Evolutionary conservation across 345 rosid species (phyloP), one percentile per base, ranked within the genome.

Genomic region (Limnanthes douglasii): DNA sequence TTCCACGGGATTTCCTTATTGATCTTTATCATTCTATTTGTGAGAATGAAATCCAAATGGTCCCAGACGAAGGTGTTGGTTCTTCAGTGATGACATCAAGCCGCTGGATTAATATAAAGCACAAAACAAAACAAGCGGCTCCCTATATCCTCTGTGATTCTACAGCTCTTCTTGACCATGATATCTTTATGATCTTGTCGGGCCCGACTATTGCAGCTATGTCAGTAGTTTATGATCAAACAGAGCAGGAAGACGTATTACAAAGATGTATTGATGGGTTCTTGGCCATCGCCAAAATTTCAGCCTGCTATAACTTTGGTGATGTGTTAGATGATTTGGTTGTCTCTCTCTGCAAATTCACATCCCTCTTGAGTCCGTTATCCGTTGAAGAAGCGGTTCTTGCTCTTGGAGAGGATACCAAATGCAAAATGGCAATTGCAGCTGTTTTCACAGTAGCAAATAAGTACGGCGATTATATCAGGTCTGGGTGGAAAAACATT

Each of bases 131-230:
- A 48, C 73, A 61, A 37, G 47, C 62, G 11, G 18, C 60, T 57
- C 72, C 85, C 7, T 79, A 64, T 48, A 69, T 79, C 18, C 17
- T 44, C 6, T 72, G 69, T 34, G 78, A 72, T 49, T 59, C 72
- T 11, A 48, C 47, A 45, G 66, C 63, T 2, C 35, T 43, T 54
- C 67, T 79, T 23, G 75, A 79, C 56, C 66, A 46, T 20, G 85
- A 74, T 49, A 79, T 79, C 75, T 72, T 79, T 59, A 31, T 47
- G 29, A 69, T 69, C 34, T 21, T 72, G 48, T 74, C 71, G 9
- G 73, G 73, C 40, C 85, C 81, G 25, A 62, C 69, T 10, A 60
- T 74, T 48, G 92, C 81, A 22, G 85, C 92, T 13, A 69, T 78
- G 33, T 69, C 85, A 8, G 92, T 74, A 43, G 69, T 79, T 47